Conservation (phyloP, 805 yeast genomes). For the Kodamaea neixiangensis region DNA sequence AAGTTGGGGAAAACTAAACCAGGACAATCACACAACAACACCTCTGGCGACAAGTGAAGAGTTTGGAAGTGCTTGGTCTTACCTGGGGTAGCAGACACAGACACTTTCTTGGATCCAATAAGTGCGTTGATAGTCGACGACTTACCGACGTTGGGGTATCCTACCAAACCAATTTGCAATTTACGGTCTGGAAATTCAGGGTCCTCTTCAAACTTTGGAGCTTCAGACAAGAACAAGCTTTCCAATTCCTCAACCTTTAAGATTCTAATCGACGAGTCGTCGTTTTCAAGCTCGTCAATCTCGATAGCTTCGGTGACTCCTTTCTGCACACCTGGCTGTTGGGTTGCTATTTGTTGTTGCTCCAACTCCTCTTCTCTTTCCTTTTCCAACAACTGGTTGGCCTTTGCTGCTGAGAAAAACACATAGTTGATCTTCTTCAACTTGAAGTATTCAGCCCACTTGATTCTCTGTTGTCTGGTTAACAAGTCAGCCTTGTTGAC, state of each 20-base stretch:
- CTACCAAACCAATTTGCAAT: conserved; percentile 91
- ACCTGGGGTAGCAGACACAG: conserved; percentile 98
- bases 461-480: conserved; percentile 69
- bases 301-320: conserved; percentile 6
- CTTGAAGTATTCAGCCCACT: conserved; percentile 86
- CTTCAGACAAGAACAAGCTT: conserved; percentile 67
- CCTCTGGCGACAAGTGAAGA: conserved; percentile 76
- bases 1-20: conserved; percentile 98
- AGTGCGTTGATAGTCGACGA: conserved; percentile 98
- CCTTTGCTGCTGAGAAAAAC: conserved; percentile 88
- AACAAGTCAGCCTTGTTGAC: conserved; percentile 94
- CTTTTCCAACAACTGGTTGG: conserved; percentile 72
- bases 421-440: conserved; percentile 74
- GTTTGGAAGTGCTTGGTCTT: conserved; percentile 99
- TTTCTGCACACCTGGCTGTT: not conserved
- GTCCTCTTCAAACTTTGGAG: conserved; percentile 66
- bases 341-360: conserved; percentile 1
- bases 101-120: conserved; percentile 95
- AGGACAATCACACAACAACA: conserved; percentile 95
- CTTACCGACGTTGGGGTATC: conserved; percentile 93
- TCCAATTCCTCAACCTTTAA: conserved; percentile 85
- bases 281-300: conserved; percentile 25
- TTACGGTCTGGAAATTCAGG: conserved; percentile 60
- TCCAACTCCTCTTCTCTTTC: conserved; percentile 52
- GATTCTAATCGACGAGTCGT: conserved; percentile 53